phyloP scores from a whole-genome alignment of 2,329 filamentous ascomycete species.

The Gaeumannomyces tritici region DNA sequence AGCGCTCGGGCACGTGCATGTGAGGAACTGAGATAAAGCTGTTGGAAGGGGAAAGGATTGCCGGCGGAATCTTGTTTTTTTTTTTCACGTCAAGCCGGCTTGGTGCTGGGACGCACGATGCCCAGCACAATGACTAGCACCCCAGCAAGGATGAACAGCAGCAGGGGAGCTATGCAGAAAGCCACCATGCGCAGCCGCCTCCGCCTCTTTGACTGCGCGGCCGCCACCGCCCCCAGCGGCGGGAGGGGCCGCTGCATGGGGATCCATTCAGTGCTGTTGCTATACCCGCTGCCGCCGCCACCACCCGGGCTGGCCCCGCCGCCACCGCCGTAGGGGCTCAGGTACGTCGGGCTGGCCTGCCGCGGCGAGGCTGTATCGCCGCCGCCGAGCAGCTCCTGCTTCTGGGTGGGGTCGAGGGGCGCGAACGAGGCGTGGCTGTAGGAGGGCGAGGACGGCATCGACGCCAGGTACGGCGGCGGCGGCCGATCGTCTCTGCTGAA shows the following conservation, averaged over 20 bases:
- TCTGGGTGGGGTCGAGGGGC: not conserved
- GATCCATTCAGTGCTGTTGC: conserved; percentile 1
- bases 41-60: too few relatives aligned
- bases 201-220: not conserved
- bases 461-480: not conserved
- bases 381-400: not conserved
- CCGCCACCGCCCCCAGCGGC: not conserved
- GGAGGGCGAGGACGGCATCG: not conserved
- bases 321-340: not conserved
- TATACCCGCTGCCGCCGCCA: not conserved
- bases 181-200: not conserved
- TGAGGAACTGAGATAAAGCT: too few relatives aligned
- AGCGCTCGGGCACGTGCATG: too few relatives aligned
- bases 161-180: not conserved
- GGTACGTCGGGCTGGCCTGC: not conserved
- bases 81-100: too few relatives aligned
- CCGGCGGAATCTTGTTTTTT: too few relatives aligned
- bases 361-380: not conserved
- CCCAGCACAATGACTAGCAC: not conserved
- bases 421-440: not conserved
- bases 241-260: conserved; percentile 1
- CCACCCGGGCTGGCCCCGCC: not conserved
- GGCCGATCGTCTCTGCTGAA: too few relatives aligned
- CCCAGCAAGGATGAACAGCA: not conserved
- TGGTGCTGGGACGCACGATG: not conserved